Evolutionary conservation across 2,329 filamentous ascomycete species (phyloP), one percentile per base, ranked within the genome.

Genomic region (Ophiocordyceps camponoti-rufipedis): DNA sequence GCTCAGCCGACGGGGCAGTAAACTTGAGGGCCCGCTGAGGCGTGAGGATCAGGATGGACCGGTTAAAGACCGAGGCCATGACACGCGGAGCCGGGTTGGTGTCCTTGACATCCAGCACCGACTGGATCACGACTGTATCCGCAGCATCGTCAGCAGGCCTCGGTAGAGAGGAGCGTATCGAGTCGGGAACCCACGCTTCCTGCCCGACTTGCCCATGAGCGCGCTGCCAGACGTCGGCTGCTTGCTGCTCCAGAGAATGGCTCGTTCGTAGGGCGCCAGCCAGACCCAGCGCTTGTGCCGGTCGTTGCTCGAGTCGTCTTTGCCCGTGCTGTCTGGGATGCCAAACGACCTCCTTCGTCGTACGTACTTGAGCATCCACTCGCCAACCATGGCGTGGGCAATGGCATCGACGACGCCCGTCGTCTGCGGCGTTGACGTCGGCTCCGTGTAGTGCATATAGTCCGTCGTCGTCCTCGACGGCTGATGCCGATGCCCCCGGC

Each of bases 251-350:
- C 91, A 98, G 62, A 98, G 85, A 48, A 98, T 89, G 12, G 89
- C 82, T 50, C 88, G 75, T 63, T 98, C 91, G 57, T 98, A 96
- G 3, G 91, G 91, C 16, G 89, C 91, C 50, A 98, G 74, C 91
- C 91, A 98, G 2, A 98, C 91, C 91, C 91, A 98, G 60, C 91
- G 75, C 66, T 88, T 95, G 61, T 98, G 91, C 29, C 91, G 82
- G 52, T 82, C 80, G 50, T 77, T 79, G 62, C 84, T 79, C 50
- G 71, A 81, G 50, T 83, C 77, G 56, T 87, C 79, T 50, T 77
- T 77, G 33, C 73, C 72, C 48, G 71, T 76, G 23, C 68, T 71
- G 41, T 88, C 84, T 3, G 74, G 66, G 45, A 89, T 78, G 18
- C 86, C 86, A 58, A 98, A 96, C 0, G 89, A 93, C 64, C 88